These are phyloP conservation scores for Zygoascus hellenicus DNA, from an alignment of 1,139 yeast species.

Conservation along the genomic window DNA sequence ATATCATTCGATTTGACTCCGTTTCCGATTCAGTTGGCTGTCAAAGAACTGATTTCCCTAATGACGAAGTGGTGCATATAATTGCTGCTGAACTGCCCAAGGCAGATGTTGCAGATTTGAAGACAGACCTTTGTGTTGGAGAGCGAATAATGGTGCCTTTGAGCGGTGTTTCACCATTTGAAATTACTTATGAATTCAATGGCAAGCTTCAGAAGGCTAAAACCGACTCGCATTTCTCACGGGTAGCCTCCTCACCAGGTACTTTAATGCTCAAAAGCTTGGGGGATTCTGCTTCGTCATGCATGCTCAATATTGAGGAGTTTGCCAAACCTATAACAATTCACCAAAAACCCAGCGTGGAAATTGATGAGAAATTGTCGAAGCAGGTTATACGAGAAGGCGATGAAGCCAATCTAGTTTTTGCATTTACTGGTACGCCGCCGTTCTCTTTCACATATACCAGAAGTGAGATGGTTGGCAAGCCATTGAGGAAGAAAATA, in stretches of 20 bases:
- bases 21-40: conserved; percentile 74
- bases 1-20: conserved; percentile 50
- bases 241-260: conserved; percentile 83
- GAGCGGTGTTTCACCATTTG: conserved; percentile 76
- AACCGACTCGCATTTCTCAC: conserved; percentile 51
- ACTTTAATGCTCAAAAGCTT: conserved; percentile 58
- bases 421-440: conserved; percentile 48
- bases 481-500: conserved; percentile 41
- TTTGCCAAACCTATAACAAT: conserved; percentile 44
- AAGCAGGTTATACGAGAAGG: conserved; percentile 90
- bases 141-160: conserved; percentile 75
- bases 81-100: conserved; percentile 74
- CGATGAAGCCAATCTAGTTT: conserved; percentile 41
- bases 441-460: conserved; percentile 52
- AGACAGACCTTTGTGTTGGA: conserved; percentile 75
- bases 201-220: conserved; percentile 54
- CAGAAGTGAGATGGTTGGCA: conserved; percentile 41
- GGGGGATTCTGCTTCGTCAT: conserved; percentile 70
- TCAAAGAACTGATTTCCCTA: conserved; percentile 36
- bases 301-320: conserved; percentile 56
- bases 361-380: conserved; percentile 69
- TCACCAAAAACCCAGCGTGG: conserved; percentile 88
- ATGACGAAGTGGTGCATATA: conserved; percentile 37
- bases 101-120: conserved; percentile 42
- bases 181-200: conserved; percentile 67